Conservation (phyloP, 2,329 filamentous ascomycete species). For the Apiospora saccharicola region DNA sequence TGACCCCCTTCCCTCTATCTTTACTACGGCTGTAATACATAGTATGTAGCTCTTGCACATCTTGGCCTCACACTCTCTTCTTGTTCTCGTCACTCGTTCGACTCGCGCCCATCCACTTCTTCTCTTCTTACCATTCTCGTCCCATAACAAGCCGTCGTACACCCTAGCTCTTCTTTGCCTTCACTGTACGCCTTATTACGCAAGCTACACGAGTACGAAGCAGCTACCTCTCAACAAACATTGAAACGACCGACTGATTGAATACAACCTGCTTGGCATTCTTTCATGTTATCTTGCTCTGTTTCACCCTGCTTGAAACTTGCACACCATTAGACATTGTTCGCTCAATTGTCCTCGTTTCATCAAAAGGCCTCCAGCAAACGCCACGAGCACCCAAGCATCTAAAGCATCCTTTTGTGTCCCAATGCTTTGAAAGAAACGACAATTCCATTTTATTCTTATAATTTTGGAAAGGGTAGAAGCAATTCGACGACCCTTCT, state of each 20-base stretch:
- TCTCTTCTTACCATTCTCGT: constrained; percentile 13
- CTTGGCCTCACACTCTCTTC: constrained; percentile 23
- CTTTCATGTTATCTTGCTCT: neutral
- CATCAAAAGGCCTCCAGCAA: neutral
- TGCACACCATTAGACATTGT: neutral
- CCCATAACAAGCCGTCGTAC: constrained; percentile 13
- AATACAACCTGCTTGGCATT: neutral
- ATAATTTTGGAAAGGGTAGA: neutral
- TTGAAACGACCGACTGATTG: neutral
- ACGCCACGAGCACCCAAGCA: constrained; percentile 10
- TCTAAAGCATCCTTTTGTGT: neutral
- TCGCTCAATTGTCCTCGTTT: constrained; percentile 3
- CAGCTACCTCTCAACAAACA: neutral
- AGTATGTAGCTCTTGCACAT: constrained; percentile 12
- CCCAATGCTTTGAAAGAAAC: constrained; percentile 22
- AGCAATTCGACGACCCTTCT: neutral
- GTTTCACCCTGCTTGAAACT: constrained; percentile 3
- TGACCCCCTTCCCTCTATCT: neutral
- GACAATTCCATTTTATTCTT: constrained; percentile 16
- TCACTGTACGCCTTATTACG: neutral
- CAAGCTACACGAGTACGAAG: constrained; percentile 15
- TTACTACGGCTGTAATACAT: constrained; percentile 11
- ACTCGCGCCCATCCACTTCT: constrained; percentile 4
- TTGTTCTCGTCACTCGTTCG: constrained; percentile 6
- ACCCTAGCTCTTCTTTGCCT: neutral